Evolutionary conservation across 257 asterid genomes (phyloP), one percentile per base, ranked within the genome.

Genomic region (Vinca minor): DNA sequence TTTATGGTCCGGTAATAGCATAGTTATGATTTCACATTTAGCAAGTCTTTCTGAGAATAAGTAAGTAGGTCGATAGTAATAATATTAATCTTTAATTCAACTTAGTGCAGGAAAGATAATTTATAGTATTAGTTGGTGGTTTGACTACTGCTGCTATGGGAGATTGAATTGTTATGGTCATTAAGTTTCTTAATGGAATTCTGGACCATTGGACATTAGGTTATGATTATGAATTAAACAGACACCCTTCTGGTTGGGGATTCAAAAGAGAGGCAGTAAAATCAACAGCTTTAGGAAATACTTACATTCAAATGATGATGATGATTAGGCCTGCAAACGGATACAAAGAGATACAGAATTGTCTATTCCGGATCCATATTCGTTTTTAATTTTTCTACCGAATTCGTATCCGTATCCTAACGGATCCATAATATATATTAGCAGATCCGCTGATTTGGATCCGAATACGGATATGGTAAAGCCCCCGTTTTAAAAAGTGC

Each of bases 71-170:
- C 11, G 13, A 36, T 7, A n/a, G n/a, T n/a, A 38, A 36, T 28
- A 39, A 52, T 18, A 5, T 20, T 15, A 8, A 29, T 58, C 20
- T 45, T 7, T 34, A 31, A 18, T 26, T 35, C 8, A n/a, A 28
- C 9, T 58, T 49, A 31, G 61, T 68, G 62, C 73, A 39, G 3
- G 26, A 29, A 42, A 29, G 55, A 58, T 46, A 23, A 50, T 1
- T 23, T 32, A 36, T 48, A 18, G 32, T 20, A 14, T 17, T 44
- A 34, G 54, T 34, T 68, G 10, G 67, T 59, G 62, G 50, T 68
- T 59, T 59, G 53, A 31, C 66, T 48, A 60, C 35, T 68, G 72
- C 46, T 54, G 67, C 62, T 10, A 26, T 42, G 65, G 65, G 53
- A 41, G 10, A 13, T 44, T 23, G 58, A 35, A 31, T 26, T 62